A percentile compares a stretch with the other conserved stretches of the same genome.
These are phyloP conservation scores for Saccharomycopsis amapae DNA, from an alignment of 805 yeast species.

Conservation along the genomic window DNA sequence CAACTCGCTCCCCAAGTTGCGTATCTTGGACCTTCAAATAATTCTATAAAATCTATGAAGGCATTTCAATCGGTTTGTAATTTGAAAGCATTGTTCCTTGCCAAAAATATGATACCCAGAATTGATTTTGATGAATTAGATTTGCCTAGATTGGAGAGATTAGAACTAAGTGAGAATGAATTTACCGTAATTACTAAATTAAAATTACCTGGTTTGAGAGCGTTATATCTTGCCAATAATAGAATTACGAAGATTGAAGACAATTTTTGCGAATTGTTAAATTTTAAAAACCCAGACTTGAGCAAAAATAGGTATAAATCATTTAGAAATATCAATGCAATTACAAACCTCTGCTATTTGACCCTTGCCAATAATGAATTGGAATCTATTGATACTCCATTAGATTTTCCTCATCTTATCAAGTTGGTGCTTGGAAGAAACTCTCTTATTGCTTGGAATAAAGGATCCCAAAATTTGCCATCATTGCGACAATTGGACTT, in stretches of 20 bases:
- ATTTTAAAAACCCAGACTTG: background rate
- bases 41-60: background rate
- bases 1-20: background rate
- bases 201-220: background rate
- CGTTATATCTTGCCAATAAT: no score
- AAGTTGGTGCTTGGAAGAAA: background rate
- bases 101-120: background rate
- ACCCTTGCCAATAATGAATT: background rate
- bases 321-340: background rate
- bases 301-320: background rate
- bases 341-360: background rate
- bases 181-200: no score
- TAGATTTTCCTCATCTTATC: background rate
- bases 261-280: background rate
- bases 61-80: background rate
- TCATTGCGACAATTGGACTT: background rate
- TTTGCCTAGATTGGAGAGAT: background rate
- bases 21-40: background rate
- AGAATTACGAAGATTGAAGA: background rate
- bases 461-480: background rate
- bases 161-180: background rate
- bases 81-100: background rate
- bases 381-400: background rate
- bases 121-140: background rate
- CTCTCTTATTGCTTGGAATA: constrained; percentile 1